phyloP scores from a whole-genome alignment of 768 basidiomycete species.

The Lentinula edodes region DNA sequence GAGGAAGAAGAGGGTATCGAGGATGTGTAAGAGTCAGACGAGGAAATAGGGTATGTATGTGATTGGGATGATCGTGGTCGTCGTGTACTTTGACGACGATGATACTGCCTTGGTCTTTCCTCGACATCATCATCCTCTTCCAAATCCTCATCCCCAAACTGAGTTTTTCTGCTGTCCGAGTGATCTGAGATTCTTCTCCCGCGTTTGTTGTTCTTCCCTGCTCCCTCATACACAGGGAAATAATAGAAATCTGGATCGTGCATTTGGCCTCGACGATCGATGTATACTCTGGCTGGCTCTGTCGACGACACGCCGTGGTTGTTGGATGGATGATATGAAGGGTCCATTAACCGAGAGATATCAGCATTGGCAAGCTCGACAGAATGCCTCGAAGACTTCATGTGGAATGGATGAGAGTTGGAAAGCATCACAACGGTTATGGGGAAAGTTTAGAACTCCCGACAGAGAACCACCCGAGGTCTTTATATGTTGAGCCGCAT shows the following conservation, averaged over 20 bases:
- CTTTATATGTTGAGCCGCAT: not conserved
- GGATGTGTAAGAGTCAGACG: not conserved
- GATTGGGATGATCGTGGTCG: not conserved
- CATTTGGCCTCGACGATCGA: not conserved
- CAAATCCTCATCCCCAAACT: not conserved
- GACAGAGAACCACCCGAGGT: not conserved
- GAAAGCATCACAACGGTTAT: not conserved
- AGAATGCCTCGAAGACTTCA: not conserved
- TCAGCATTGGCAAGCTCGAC: not conserved
- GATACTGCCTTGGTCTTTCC: not conserved
- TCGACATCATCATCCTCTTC: not conserved
- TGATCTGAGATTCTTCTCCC: not conserved
- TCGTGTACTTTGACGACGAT: not conserved
- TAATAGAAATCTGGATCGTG: slow-evolving; percentile 3
- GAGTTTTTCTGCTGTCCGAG: not conserved
- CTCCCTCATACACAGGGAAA: not conserved
- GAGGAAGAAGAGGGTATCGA: not conserved
- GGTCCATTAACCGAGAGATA: slow-evolving; percentile 3
- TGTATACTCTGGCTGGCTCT: not conserved
- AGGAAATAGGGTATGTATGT: not conserved
- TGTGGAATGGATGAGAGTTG: not conserved
- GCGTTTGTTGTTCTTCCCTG: not conserved
- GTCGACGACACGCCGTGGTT: not conserved
- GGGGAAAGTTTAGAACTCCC: not conserved
- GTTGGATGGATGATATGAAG: not conserved